phyloP scores from a whole-genome alignment of 2,329 filamentous ascomycete species.

The Sporothrix inflata region DNA sequence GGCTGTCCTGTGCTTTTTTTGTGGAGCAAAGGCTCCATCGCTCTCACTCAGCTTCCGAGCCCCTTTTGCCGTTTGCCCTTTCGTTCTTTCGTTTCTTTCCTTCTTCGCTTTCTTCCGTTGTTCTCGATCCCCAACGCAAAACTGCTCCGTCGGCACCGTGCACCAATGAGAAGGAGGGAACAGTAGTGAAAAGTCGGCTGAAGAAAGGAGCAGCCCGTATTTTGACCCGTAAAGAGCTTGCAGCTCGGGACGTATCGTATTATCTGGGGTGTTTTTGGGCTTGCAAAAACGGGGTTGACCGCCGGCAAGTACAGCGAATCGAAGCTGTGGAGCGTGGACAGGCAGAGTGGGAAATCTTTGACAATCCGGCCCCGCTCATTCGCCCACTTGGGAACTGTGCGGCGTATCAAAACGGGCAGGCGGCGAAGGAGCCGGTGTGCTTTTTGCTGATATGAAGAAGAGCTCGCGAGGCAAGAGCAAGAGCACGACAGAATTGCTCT shows the following conservation, averaged over 20 bases:
- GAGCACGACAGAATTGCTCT: slow-evolving; percentile 4
- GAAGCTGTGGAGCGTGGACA: background rate
- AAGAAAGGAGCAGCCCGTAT: background rate
- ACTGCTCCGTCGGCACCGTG: background rate
- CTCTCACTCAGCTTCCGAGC: slow-evolving; percentile 15
- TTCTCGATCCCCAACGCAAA: background rate
- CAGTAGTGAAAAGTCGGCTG: background rate
- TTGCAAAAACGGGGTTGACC: slow-evolving; percentile 11
- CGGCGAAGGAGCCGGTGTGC: background rate
- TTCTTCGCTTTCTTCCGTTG: background rate
- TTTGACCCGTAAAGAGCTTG: background rate
- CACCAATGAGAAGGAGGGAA: background rate
- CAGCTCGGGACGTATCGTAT: background rate
- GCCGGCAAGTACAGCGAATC: background rate
- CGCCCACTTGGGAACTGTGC: background rate
- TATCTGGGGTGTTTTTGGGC: background rate
- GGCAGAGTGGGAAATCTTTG: slow-evolving; percentile 5
- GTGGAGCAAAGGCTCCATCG: background rate
- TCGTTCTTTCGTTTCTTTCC: too few species aligned
- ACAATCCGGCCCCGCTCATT: slow-evolving; percentile 7
- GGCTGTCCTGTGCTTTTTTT: background rate
- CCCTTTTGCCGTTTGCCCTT: background rate
- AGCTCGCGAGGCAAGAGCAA: slow-evolving; percentile 9
- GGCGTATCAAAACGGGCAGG: slow-evolving; percentile 9
- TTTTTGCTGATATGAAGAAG: background rate